phyloP scores from a whole-genome alignment of 1,284 basidiomycete species.

The Mycosarcoma maydis region DNA sequence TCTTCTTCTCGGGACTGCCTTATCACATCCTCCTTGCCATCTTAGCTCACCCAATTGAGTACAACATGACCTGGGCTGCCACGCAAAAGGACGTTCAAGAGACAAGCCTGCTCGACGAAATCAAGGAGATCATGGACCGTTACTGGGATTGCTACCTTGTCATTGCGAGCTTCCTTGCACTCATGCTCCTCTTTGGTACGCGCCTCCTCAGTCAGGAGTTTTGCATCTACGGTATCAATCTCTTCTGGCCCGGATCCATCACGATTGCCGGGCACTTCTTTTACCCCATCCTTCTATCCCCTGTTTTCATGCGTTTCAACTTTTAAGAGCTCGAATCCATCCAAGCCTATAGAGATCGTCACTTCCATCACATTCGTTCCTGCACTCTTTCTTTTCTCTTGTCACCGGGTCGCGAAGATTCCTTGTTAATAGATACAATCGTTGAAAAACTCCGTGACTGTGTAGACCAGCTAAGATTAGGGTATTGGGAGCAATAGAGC shows the following conservation, averaged over 20 bases:
- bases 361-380: background rate
- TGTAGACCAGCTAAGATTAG: too few species aligned
- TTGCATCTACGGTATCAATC: slow-evolving; percentile 67
- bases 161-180: slow-evolving; percentile 73
- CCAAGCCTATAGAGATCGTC: too few species aligned
- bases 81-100: slow-evolving; percentile 50
- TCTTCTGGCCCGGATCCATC: slow-evolving; percentile 34
- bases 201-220: slow-evolving; percentile 73
- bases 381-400: background rate
- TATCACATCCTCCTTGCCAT: slow-evolving; percentile 74
- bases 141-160: slow-evolving; percentile 68
- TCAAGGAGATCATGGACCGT: slow-evolving; percentile 74
- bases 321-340: slow-evolving; percentile 27
- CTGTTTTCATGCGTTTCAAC: slow-evolving; percentile 49
- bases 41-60: slow-evolving; percentile 82
- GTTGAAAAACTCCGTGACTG: too few species aligned
- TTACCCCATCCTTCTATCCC: slow-evolving; percentile 47
- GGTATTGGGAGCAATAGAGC: too few species aligned
- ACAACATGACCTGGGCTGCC: slow-evolving; percentile 79
- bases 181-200: slow-evolving; percentile 73
- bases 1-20: slow-evolving; percentile 35
- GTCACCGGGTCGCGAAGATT: background rate
- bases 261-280: slow-evolving; percentile 29
- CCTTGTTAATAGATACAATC: background rate
- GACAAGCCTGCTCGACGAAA: slow-evolving; percentile 82